Conservation (phyloP, 2,329 filamentous ascomycete species). For the Venturia asperata region DNA sequence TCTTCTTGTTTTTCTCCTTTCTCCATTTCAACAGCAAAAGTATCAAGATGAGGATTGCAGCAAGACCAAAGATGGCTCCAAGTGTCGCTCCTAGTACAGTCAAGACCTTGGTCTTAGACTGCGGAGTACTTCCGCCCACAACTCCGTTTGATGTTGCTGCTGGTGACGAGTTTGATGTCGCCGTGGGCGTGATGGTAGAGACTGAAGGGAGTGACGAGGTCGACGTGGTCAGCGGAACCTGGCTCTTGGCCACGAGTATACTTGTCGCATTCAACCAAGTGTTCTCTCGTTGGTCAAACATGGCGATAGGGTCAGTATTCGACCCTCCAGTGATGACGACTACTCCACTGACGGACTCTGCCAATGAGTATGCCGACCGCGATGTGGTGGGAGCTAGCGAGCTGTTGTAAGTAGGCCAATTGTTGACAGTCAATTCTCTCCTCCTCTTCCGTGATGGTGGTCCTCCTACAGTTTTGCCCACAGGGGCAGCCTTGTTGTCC, state of each 20-base stretch:
- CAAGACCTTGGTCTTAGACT: constrained; percentile 42
- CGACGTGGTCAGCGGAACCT: constrained; percentile 28
- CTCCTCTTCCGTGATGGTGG: constrained; percentile 26
- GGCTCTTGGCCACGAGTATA: constrained; percentile 48
- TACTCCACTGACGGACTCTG: constrained; percentile 57
- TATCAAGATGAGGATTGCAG: constrained; percentile 62
- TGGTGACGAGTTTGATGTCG: constrained; percentile 31
- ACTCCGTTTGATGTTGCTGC: constrained; percentile 33
- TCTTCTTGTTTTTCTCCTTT: constrained; percentile 50
- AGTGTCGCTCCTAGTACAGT: constrained; percentile 74
- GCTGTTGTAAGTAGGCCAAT: constrained; percentile 74
- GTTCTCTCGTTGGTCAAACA: constrained; percentile 72
- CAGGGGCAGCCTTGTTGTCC: constrained; percentile 45
- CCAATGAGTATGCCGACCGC: constrained; percentile 64
- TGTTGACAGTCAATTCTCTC: constrained; percentile 49
- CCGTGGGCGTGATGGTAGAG: constrained; percentile 26
- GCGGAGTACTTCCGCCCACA: constrained; percentile 26
- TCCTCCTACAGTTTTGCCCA: constrained; percentile 39
- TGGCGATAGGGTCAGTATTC: constrained; percentile 56
- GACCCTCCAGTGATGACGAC: constrained; percentile 76
- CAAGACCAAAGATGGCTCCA: constrained; percentile 70
- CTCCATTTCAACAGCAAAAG: constrained; percentile 60
- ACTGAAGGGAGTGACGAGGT: constrained; percentile 24
- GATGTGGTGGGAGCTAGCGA: constrained; percentile 60
- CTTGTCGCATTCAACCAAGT: constrained; percentile 67